Evolutionary conservation across 805 yeast genomes (phyloP), one percentile per base, ranked within the genome.

Genomic region (Saturnispora dispora): DNA sequence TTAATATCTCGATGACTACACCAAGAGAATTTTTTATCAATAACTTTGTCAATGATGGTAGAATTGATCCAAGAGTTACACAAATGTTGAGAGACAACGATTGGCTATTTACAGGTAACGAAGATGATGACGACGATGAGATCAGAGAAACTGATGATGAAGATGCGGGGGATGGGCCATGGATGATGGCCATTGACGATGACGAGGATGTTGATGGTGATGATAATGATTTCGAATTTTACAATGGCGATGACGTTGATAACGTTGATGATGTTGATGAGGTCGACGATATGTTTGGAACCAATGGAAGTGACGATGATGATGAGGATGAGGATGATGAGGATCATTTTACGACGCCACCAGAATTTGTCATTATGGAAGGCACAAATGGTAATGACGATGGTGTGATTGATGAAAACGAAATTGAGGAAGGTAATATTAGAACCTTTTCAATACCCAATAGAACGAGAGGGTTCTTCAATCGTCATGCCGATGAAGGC

Each of bases 1-100:
- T 58, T 23, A 35, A 23, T 59, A 52, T 57, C 62, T 51, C 64
- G 59, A 44, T 57, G 39, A 32, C 47, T n/a, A 36, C 43, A 3
- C 47, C 52, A 27, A 25, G 45, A 23, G 52, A 49, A 13, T 20
- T 49, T 22, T 49, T 49, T 23, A 28, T 43, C 4, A 28, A 43
- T 17, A 43, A 23, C 11, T 46, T 46, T 36, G 37, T 40, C 25
- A 23, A 23, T 17, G 43, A 40, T 23, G 53, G 50, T 37, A 36
- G 46, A 27, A 36, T 32, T 20, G 50, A 46, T 44, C 52, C 52
- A 22, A 37, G 52, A 37, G 28, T 49, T 8, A 39, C 52, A 7
- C 45, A 47, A 18, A 43, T 51, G 46, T 30, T 48, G 10, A 40
- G 47, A 37, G 45, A 33, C 6, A 37, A 52, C 15, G 53, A 40